These are phyloP conservation scores for Themeda triandra DNA, from an alignment of 176 grass and related monocot species.

Conservation along the genomic window DNA sequence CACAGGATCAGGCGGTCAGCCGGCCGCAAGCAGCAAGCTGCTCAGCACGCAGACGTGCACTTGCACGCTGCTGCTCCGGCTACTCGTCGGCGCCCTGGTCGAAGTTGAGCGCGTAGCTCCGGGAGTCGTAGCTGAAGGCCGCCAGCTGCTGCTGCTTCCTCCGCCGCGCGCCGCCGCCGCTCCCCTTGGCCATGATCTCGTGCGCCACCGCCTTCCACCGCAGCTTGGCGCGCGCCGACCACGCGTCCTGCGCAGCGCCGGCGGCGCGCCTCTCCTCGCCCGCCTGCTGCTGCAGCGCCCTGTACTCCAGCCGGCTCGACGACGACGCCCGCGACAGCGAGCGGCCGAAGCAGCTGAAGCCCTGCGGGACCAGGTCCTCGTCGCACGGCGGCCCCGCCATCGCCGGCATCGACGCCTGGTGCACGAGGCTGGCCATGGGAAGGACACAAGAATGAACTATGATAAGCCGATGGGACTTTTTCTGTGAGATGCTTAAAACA, in stretches of 20 bases:
- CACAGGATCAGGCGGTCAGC: background rate
- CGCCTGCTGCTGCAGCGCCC: slow-evolving; percentile 3
- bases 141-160: slow-evolving; percentile 28
- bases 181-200: slow-evolving; percentile 38
- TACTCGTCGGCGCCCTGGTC: slow-evolving; percentile 43
- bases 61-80: background rate
- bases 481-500: background rate
- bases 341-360: slow-evolving; percentile 55
- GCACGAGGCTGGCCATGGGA: slow-evolving; percentile 50
- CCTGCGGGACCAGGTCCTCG: slow-evolving; percentile 34
- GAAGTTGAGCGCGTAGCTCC: slow-evolving; percentile 68
- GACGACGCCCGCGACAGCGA: slow-evolving; percentile 49
- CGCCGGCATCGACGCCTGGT: slow-evolving; percentile 39
- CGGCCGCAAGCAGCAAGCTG: background rate
- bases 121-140: slow-evolving; percentile 57
- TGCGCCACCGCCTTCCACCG: slow-evolving; percentile 53
- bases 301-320: slow-evolving; percentile 39
- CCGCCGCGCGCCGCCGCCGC: slow-evolving; percentile 12
- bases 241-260: slow-evolving; percentile 25
- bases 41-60: background rate
- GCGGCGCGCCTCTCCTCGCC: slow-evolving; percentile 25
- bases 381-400: slow-evolving; percentile 14
- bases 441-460: background rate
- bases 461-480: background rate
- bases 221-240: slow-evolving; percentile 50